Conservation (phyloP, 805 yeast species). For the Candida pseudoglaebosa region DNA sequence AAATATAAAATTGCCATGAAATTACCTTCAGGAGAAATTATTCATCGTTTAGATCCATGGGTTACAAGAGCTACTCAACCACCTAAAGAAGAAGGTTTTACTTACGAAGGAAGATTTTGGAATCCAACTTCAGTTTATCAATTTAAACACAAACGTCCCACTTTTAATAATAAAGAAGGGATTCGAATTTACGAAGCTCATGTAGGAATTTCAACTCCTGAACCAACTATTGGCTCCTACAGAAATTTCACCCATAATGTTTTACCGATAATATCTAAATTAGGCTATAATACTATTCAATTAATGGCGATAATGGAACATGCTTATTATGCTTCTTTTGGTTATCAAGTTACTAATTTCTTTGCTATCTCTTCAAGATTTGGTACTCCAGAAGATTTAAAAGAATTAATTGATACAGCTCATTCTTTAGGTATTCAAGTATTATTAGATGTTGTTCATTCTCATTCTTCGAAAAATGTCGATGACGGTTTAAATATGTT, state of each 20-base stretch:
- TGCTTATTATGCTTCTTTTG: conserved; percentile 96
- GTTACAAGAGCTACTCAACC: conserved; percentile 71
- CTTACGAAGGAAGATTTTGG: conserved; percentile 93
- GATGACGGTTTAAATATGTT: conserved; percentile 89
- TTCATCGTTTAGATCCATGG: conserved; percentile 91
- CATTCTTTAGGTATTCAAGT: conserved; percentile 86
- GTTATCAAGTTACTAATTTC: conserved; percentile 93
- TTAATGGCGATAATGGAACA: conserved; percentile 99
- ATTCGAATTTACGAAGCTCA: conserved; percentile 92
- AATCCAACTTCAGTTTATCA: conserved; percentile 49
- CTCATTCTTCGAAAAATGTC: conserved; percentile 93
- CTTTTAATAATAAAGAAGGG: conserved; percentile 39
- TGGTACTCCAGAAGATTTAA: conserved; percentile 94
- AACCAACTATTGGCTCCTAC: conserved; percentile 80
- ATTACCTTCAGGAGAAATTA: conserved; percentile 60
- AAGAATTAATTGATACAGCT: conserved; percentile 86
- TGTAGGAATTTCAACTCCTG: conserved; percentile 89
- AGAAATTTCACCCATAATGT: conserved; percentile 76
- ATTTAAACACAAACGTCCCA: conserved; percentile 67
- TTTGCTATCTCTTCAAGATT: conserved; percentile 86
- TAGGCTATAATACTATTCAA: conserved; percentile 92
- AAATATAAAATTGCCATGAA: conserved; percentile 67
- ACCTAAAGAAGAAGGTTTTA: conserved; percentile 42
- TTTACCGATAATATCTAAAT: conserved; percentile 76
- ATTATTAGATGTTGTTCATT: conserved; percentile 87